phyloP scores from a whole-genome alignment of 352 stramenopile genomes.

The Phytophthora pisi region DNA sequence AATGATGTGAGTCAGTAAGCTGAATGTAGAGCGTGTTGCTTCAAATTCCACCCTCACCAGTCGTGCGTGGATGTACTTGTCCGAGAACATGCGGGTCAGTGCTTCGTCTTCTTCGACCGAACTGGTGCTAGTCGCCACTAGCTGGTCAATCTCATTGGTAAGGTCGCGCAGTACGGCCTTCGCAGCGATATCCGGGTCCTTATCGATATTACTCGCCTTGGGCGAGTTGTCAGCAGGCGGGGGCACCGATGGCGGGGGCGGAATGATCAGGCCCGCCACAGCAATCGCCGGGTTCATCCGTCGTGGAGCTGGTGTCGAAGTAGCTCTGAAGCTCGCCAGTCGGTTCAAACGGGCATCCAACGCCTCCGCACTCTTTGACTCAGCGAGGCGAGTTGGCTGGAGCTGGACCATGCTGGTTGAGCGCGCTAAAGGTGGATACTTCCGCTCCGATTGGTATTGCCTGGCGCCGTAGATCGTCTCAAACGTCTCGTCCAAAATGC shows the following conservation, averaged over 20 bases:
- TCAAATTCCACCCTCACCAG: slow-evolving; percentile 32
- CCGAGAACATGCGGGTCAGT: slow-evolving; percentile 40
- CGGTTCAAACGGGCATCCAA: slow-evolving; percentile 26
- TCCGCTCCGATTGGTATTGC: slow-evolving; percentile 11
- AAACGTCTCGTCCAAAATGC: slow-evolving; percentile 59
- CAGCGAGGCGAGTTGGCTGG: slow-evolving; percentile 17
- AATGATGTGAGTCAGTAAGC: background rate
- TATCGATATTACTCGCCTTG: slow-evolving; percentile 12
- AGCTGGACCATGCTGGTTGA: slow-evolving; percentile 27
- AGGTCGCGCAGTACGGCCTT: slow-evolving; percentile 48
- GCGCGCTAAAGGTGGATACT: slow-evolving; percentile 13
- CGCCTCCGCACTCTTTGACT: slow-evolving; percentile 24
- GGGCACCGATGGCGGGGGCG: slow-evolving; percentile 20
- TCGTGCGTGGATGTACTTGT: slow-evolving; percentile 47
- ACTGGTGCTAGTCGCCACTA: slow-evolving; percentile 20
- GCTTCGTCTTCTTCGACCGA: slow-evolving; percentile 20
- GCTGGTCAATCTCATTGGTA: slow-evolving; percentile 48
- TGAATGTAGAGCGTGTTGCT: background rate
- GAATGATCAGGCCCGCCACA: slow-evolving; percentile 31
- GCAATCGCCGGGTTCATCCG: slow-evolving; percentile 23
- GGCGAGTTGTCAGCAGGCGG: slow-evolving; percentile 12
- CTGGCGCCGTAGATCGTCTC: slow-evolving; percentile 48
- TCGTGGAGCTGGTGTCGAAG: slow-evolving; percentile 5
- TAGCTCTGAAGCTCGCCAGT: slow-evolving; percentile 21
- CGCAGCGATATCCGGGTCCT: slow-evolving; percentile 45